Base-by-base conservation (phyloP, 345 rosid species). In the Gossypium arboreum region DNA sequence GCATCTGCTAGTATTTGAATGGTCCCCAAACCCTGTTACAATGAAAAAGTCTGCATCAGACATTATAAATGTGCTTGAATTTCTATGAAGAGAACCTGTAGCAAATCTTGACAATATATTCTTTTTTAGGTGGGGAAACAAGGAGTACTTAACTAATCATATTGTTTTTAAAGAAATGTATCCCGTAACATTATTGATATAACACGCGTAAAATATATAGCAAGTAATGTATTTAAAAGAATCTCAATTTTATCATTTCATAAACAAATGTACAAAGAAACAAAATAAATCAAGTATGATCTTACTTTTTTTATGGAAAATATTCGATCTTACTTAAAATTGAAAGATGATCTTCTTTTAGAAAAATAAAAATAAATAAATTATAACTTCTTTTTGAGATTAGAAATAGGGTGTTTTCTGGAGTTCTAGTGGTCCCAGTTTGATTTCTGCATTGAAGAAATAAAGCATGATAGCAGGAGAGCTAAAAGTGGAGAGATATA, bases 1-100 rank as follows among this genome's bases (percentile, higher is more conserved):
- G 98, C 90, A 85, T 90, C 98, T 72, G 98, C 97, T 51, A 94
- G 96, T 76, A 94, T 92, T 86, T 94, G 97, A 80, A 94, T 91
- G 15, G 98, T 90, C 87, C 88, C 95, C 63, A 81, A 80, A 69
- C 95, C 98, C 98, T 94, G 92, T 78, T 67, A 82, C 55, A 73
- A 71, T 58, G 83, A 44, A 74, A 41, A 15, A 34, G 13, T 59
- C 22, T 43, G 61, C 48, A 29, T 71, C 45, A 71, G 43, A 44
- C 54, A 47, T 73, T 4, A 17, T 18, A 47, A 7, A 9, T 50
- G 16, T 7, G 52, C 10, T 73, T 16, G n/a, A 44, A 58, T 16
- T 59, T 62, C 45, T 34, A 13, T 25, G n/a, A 60, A 6, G 39
- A 41, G 41, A 24, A 52, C 7, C 20, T 10, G 3, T 47, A 12